Base-by-base conservation (phyloP, 306 rosid genomes). In the Hylodesmum podocarpum region DNA sequence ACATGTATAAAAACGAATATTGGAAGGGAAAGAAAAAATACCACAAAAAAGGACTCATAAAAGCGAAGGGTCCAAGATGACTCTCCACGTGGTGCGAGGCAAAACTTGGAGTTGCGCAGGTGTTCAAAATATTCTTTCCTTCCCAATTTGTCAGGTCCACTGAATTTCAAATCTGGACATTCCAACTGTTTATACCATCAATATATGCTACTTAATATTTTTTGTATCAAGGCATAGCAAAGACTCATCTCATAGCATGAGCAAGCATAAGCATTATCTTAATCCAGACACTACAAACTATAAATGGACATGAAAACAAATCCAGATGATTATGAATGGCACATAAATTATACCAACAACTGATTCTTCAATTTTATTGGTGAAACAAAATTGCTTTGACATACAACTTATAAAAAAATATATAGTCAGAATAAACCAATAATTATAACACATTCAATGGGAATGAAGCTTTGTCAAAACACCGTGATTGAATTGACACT, bases 1-100 rank as follows among this genome's bases (percentile, higher is more conserved):
- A 33, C n/a, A n/a, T n/a, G n/a, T n/a, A 55, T 75, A 28, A 62
- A 37, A 0, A 59, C 10, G 18, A 2, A 39, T 7, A 39, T 5
- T 47, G 19, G 11, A 18, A 40, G 67, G 43, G 33, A 18, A 27
- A 37, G 80, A 79, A 82, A 77, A 84, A 80, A 78, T 69, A 96
- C 98, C 98, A 96, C 97, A 78, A 96, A 91, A 83, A 80, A 95
- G 3, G 98, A 86, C 94, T 96, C 99, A 0, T 92, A 92, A 78
- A 89, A 92, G 37, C 99, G 92, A 75, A 92, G 99, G 31, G 98
- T 92, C 99, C 99, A 95, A 21, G 99, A 95, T 54, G 99, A 95
- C 72, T 95, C 98, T 73, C 98, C 99, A 33, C 98, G 94, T 5
- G 98, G 98, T 34, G 96, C 97, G 27, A 95, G 97, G 84, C 99